These are phyloP conservation scores for Exsudoporus frostii DNA, from an alignment of 768 basidiomycete species.

Conservation along the genomic window DNA sequence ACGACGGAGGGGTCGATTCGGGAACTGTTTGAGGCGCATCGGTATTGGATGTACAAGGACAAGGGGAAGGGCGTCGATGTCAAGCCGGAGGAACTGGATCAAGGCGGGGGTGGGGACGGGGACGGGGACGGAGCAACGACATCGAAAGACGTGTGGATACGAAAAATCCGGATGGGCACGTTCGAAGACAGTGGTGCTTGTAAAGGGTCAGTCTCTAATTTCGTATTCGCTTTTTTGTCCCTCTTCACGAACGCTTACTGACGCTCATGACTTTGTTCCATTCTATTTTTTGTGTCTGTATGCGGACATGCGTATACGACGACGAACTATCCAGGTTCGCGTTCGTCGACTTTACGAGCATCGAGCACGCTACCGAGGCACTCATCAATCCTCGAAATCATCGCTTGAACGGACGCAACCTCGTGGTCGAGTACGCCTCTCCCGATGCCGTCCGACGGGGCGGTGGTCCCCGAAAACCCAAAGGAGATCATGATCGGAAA, in stretches of 20 bases:
- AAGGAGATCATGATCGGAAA: slow-evolving; percentile 24
- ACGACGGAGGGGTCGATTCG: slow-evolving; percentile 76
- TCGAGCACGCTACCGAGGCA: slow-evolving; percentile 75
- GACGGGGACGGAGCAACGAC: slow-evolving; percentile 1
- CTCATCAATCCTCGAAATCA: slow-evolving; percentile 86
- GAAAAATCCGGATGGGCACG: slow-evolving; percentile 89
- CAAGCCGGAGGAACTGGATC: slow-evolving; percentile 24
- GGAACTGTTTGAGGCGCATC: slow-evolving; percentile 68
- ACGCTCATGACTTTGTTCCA: neutral
- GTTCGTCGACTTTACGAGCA: slow-evolving; percentile 85
- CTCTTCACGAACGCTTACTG: neutral
- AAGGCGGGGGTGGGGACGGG: neutral
- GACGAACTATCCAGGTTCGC: slow-evolving; percentile 62
- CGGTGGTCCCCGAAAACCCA: slow-evolving; percentile 33
- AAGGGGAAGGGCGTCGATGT: slow-evolving; percentile 33
- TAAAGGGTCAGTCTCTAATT: slow-evolving; percentile 70
- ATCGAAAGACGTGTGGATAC: slow-evolving; percentile 50
- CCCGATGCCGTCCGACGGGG: slow-evolving; percentile 85
- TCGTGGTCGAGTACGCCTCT: slow-evolving; percentile 88
- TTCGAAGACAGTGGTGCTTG: slow-evolving; percentile 95
- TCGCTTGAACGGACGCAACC: slow-evolving; percentile 74
- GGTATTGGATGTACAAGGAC: slow-evolving; percentile 28
- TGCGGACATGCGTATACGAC: neutral
- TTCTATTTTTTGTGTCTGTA: neutral
- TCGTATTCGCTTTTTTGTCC: slow-evolving; percentile 3